A percentile compares a stretch with the other conserved stretches of the same genome.
These are phyloP conservation scores for Colletotrichum tropicicola DNA, from an alignment of 2,329 filamentous ascomycete genomes.

Conservation along the genomic window DNA sequence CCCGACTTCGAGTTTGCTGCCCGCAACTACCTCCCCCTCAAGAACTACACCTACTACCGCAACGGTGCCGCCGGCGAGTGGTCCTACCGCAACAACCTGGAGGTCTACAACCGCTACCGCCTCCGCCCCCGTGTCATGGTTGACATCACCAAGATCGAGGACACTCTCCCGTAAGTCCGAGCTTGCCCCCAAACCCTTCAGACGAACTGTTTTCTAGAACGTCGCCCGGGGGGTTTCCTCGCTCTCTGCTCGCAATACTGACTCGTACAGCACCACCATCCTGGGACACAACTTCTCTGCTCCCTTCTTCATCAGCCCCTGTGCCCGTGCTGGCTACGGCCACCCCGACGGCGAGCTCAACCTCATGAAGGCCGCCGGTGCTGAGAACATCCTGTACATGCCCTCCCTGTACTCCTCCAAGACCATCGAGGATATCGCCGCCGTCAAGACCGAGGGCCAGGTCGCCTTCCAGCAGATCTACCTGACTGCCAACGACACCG, in stretches of 20 bases:
- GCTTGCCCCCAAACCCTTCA: background rate
- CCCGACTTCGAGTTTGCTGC: constrained; percentile 65
- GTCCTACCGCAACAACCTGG: constrained; percentile 65
- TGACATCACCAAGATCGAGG: constrained; percentile 56
- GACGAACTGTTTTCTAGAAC: background rate
- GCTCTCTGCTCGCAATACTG: background rate
- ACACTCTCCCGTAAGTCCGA: constrained; percentile 43
- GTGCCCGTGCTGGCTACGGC: constrained; percentile 53
- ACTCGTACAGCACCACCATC: constrained; percentile 51
- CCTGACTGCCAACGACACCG: constrained; percentile 43
- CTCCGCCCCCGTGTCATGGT: constrained; percentile 58
- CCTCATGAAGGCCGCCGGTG: constrained; percentile 57
- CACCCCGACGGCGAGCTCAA: constrained; percentile 58
- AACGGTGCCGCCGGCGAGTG: constrained; percentile 65
- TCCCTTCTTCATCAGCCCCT: constrained; percentile 64
- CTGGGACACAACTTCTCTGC: constrained; percentile 62
- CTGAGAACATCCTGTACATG: constrained; percentile 61
- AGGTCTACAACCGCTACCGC: constrained; percentile 58
- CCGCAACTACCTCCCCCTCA: constrained; percentile 53
- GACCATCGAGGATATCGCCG: constrained; percentile 47
- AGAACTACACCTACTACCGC: constrained; percentile 65
- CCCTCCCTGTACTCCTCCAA: constrained; percentile 44
- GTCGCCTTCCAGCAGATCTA: constrained; percentile 49
- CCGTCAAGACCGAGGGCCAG: constrained; percentile 45
- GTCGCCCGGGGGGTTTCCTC: background rate